A percentile compares a stretch with the other conserved stretches of the same genome.
These are phyloP conservation scores for Gorgonomyces haynaldii DNA, from an alignment of 192 early-diverging fungal species.

Conservation along the genomic window DNA sequence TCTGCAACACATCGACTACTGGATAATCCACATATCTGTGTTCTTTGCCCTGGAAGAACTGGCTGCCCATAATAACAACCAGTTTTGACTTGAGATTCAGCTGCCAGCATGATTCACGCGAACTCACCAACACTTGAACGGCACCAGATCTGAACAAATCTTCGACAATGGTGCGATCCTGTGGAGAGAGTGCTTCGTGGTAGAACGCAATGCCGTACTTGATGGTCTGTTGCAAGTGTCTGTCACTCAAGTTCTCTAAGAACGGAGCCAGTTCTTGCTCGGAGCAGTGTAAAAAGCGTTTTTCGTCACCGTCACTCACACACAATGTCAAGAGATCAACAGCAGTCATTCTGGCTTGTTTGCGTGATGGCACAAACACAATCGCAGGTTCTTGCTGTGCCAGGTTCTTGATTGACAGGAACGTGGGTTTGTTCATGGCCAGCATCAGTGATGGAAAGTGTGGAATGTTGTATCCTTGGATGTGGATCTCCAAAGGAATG, in stretches of 20 bases:
- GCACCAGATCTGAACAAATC: conserved; percentile 62
- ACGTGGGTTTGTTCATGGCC: conserved; percentile 80
- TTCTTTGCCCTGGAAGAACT: conserved; percentile 86
- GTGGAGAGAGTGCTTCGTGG: conserved; percentile 76
- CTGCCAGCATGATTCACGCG: conserved; percentile 86
- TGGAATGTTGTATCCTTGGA: conserved; percentile 81
- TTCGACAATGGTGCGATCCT: conserved; percentile 63
- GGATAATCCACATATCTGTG: conserved; percentile 94
- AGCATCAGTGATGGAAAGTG: conserved; percentile 95
- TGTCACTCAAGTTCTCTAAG: conserved; percentile 59
- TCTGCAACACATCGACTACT: conserved; percentile 91
- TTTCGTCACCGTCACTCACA: conserved; percentile 60
- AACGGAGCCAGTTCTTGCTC: conserved; percentile 49
- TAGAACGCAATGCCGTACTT: conserved; percentile 76
- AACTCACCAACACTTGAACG: conserved; percentile 82
- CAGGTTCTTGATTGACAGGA: conserved; percentile 61
- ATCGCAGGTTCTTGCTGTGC: conserved; percentile 56
- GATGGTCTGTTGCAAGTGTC: conserved; percentile 57
- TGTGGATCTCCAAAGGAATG: conserved; percentile 87
- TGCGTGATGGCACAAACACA: conserved; percentile 85
- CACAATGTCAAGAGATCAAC: conserved; percentile 72
- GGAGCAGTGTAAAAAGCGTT: conserved; percentile 62
- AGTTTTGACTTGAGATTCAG: conserved; percentile 70
- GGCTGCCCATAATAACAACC: conserved; percentile 93
- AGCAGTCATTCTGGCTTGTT: conserved; percentile 79